phyloP scores from a whole-genome alignment of 768 basidiomycete genomes.

The Calocybe gangraenosa region DNA sequence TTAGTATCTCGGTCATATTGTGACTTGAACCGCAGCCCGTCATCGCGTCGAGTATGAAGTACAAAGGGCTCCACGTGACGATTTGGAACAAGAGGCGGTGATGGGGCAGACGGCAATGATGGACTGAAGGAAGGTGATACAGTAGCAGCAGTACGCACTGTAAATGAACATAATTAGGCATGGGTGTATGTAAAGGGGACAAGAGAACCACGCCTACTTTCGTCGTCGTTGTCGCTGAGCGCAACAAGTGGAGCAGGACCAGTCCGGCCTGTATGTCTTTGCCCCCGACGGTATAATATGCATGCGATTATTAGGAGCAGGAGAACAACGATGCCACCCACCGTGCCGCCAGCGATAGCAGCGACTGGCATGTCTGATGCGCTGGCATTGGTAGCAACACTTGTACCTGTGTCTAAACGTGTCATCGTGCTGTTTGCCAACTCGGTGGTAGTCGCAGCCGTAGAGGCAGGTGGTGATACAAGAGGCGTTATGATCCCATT shows the following conservation, averaged over 20 bases:
- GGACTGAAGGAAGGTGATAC: not conserved
- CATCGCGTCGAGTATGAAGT: not conserved
- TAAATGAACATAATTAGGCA: not conserved
- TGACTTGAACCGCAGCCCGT: not conserved
- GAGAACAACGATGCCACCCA: conserved; percentile 4
- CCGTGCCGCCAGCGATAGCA: conserved; percentile 3
- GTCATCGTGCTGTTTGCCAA: not conserved
- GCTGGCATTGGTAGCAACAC: not conserved
- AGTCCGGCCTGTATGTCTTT: not conserved
- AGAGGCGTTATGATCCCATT: not conserved
- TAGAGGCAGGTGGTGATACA: not conserved
- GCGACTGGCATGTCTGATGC: not conserved
- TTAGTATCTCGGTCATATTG: not conserved
- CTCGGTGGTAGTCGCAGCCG: not conserved
- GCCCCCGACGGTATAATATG: not conserved
- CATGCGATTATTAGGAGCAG: not conserved
- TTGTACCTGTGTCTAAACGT: not conserved
- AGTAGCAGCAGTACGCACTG: not conserved
- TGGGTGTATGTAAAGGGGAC: not conserved
- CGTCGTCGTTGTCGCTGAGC: not conserved
- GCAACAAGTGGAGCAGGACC: not conserved
- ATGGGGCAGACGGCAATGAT: not conserved
- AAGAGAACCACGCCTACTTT: not conserved
- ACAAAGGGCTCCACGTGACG: not conserved
- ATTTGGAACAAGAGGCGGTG: not conserved